phyloP scores from a whole-genome alignment of 2,329 filamentous ascomycete species.

The Pseudonectria buxi region DNA sequence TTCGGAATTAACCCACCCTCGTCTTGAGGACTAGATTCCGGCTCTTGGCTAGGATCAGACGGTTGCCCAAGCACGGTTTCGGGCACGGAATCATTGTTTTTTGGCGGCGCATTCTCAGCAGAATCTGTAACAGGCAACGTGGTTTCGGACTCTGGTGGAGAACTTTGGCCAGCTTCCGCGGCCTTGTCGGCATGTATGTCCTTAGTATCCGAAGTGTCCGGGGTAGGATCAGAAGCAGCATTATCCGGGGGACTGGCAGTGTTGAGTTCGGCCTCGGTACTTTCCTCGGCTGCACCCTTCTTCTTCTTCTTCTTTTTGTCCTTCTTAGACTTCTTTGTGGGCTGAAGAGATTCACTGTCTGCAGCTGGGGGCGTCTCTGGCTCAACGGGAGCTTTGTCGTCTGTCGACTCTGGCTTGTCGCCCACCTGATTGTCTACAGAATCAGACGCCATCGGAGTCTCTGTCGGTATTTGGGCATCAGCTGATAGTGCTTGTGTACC shows the following conservation, averaged over 20 bases:
- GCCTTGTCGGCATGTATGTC: conserved; percentile 6
- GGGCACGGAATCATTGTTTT: conserved; percentile 5
- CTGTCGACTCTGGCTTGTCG: conserved; percentile 5
- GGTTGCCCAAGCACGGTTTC: conserved; percentile 15
- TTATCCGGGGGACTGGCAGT: conserved; percentile 10
- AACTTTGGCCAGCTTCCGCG: conserved; percentile 10
- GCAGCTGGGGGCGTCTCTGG: conserved; percentile 8
- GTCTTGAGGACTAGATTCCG: conserved; percentile 22
- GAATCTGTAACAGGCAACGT: conserved; percentile 3
- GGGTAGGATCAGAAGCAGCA: conserved; percentile 6
- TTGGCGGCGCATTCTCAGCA: conserved; percentile 5
- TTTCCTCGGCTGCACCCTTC: conserved; percentile 17
- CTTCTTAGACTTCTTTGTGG: conserved; percentile 28
- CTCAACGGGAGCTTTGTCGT: conserved; percentile 11
- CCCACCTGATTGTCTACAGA: conserved; percentile 10
- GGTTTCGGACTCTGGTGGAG: conserved; percentile 10
- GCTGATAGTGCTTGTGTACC: conserved; percentile 18
- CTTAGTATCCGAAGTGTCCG: conserved; percentile 7
- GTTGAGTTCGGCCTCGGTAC: conserved; percentile 11
- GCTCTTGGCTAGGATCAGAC: conserved; percentile 15
- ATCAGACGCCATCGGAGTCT: conserved; percentile 14
- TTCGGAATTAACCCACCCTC: conserved; percentile 24
- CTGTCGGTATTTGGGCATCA: conserved; percentile 19
- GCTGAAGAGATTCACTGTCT: conserved; percentile 13
- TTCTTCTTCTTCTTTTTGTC: conserved; percentile 31